Evolutionary conservation across 2,329 filamentous ascomycete genomes (phyloP).

Genomic region (Fusarium neocosmosporiellum): DNA sequence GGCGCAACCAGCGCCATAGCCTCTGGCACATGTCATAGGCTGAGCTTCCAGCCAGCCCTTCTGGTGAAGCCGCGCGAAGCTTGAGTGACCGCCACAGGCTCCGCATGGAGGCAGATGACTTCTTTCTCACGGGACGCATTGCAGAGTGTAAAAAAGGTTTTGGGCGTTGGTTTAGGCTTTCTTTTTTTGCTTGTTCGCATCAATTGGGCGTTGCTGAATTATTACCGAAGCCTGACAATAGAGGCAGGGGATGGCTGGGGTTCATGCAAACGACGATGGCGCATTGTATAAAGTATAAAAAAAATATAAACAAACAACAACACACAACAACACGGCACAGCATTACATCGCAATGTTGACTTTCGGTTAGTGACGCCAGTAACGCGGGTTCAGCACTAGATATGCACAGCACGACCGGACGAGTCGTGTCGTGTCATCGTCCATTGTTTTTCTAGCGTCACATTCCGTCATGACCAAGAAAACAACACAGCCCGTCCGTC

Average conservation of each 20-base stretch:
- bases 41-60: slow-evolving; percentile 35
- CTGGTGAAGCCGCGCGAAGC: slow-evolving; percentile 13
- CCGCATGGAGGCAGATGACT: slow-evolving; percentile 4
- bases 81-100: slow-evolving; percentile 5
- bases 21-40: slow-evolving; percentile 12
- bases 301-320: slow-evolving; percentile 17
- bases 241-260: slow-evolving; percentile 15
- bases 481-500: not conserved
- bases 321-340: slow-evolving; percentile 2
- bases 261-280: slow-evolving; percentile 20
- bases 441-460: slow-evolving; percentile 10
- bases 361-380: slow-evolving; percentile 5
- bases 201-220: slow-evolving; percentile 10
- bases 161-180: slow-evolving; percentile 10
- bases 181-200: slow-evolving; percentile 12
- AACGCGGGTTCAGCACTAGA: slow-evolving; percentile 6
- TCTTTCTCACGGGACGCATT: not conserved
- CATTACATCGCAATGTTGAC: slow-evolving; percentile 19
- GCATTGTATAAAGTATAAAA: not conserved
- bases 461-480: slow-evolving; percentile 29
- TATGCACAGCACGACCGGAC: not conserved
- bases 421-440: not conserved
- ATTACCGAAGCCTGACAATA: slow-evolving; percentile 1
- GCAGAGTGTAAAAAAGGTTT: not conserved
- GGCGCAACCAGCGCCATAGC: slow-evolving; percentile 15